Conservation (phyloP, 805 yeast species). For the Torulaspora delbrueckii region DNA sequence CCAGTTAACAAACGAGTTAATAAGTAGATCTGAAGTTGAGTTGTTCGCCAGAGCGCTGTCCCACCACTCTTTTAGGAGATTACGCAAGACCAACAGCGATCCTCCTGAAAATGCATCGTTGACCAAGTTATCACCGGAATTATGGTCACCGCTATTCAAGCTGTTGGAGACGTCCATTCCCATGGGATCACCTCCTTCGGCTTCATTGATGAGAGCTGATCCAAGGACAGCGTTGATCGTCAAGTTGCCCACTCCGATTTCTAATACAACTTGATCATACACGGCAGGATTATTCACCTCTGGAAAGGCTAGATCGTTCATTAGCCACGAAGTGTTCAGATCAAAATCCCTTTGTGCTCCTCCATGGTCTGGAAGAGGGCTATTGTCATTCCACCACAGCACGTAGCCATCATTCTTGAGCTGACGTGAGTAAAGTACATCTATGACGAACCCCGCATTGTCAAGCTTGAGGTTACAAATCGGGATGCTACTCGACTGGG, state of each 20-base stretch:
- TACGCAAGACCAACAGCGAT: constrained; percentile 64
- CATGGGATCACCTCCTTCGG: constrained; percentile 77
- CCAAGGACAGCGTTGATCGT: constrained; percentile 83
- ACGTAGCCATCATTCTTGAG: constrained; percentile 61
- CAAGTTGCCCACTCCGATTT: constrained; percentile 70
- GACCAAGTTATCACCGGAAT: constrained; percentile 44
- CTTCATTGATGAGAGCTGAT: constrained; percentile 77
- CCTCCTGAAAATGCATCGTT: constrained; percentile 79
- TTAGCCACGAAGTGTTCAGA: constrained; percentile 31
- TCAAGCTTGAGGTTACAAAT: constrained; percentile 79
- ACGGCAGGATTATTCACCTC: constrained; percentile 71
- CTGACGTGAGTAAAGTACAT: constrained; percentile 78
- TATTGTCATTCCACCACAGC: constrained; percentile 86
- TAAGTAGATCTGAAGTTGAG: constrained; percentile 73
- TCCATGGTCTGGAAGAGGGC: constrained; percentile 76
- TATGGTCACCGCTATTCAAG: constrained; percentile 19
- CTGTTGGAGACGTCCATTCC: constrained; percentile 39
- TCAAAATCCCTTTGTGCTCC: constrained; percentile 68
- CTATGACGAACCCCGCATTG: constrained; percentile 73
- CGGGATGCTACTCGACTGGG: constrained; percentile 77
- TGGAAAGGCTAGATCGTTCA: constrained; percentile 64
- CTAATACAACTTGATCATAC: constrained; percentile 72
- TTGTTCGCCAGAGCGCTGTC: constrained; percentile 71
- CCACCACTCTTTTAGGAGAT: constrained; percentile 88
- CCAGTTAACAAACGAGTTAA: constrained; percentile 81